Base-by-base conservation (phyloP, 1,139 yeast species). In the Scheffersomyces illinoinensis region DNA sequence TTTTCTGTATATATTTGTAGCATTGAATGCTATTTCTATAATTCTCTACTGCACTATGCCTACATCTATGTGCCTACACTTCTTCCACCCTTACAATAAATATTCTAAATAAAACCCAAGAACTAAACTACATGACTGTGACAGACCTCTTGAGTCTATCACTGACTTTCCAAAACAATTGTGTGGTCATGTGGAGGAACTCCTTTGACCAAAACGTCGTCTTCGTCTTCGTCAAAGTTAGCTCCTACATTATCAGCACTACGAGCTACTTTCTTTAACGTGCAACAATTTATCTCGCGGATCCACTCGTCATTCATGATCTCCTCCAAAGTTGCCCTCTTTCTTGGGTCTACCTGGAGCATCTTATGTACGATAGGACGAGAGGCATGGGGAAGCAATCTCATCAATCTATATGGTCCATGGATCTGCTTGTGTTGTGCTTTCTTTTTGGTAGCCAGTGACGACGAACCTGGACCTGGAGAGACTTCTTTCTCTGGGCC, bases 361-460 rank as follows among this genome's bases (percentile, higher is more conserved):
- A 95, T 93, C 54, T 81, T 81, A 26, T 88, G 86, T 53, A 95
- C 84, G 12, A 95, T 82, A 8, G 90, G 91, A 65, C 98, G 83
- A 18, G 97, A 84, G 3, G 93, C 93, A 65, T 88, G 90, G 2
- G 99, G 99, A 54, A 96, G 78, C 62, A 95, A 79, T 68, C 98
- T 84, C 81, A 95, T 81, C 63, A 96, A 77, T 66, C 98, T 81
- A 81, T 95, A 92, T 1, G 98, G 98, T 0, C 99, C 99, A 58
- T 79, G 84, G 50, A 82, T 80, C 65, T 80, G 84, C 62, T 80
- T 78, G 64, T 79, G 83, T 50, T 63, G 66, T 8, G 76, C 61
- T 56, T 68, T 65, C 65, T 75, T 75, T 59, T 74, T 70, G 5
- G 60, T 12, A 33, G 43, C 43, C 43, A 33, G 43, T 14, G 43